Percentiles rank a stretch among this genome's conserved stretches.
Evolutionary conservation across 768 basidiomycete species (phyloP).

Genomic region (Daedaleopsis sinensis): DNA sequence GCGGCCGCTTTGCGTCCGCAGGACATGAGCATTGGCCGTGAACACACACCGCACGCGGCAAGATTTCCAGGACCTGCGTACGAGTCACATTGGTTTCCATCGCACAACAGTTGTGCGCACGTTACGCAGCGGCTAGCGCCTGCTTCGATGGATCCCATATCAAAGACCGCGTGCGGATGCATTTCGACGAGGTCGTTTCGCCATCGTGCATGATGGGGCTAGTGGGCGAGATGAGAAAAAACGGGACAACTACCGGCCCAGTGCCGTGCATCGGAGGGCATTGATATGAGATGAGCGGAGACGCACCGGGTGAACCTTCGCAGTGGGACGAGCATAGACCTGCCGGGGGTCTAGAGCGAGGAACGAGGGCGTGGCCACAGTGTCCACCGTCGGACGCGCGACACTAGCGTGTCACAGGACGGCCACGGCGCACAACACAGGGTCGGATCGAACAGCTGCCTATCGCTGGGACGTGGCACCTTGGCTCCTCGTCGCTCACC

Average conservation of each 20-base stretch:
- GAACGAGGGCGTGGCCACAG: neutral
- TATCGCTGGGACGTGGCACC: neutral
- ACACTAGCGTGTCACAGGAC: constrained; percentile 7
- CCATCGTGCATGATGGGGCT: neutral
- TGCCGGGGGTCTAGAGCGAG: neutral
- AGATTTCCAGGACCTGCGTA: neutral
- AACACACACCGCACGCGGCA: neutral
- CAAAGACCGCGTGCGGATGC: neutral
- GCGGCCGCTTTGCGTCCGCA: constrained; percentile 17
- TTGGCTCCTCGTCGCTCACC: neutral
- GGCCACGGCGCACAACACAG: neutral
- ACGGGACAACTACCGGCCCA: constrained; percentile 6
- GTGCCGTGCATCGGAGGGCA: constrained; percentile 1
- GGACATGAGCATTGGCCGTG: neutral
- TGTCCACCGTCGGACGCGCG: neutral
- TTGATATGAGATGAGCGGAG: constrained; percentile 6
- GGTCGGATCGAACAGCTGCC: constrained; percentile 1
- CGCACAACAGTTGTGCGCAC: neutral
- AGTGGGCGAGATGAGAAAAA: neutral
- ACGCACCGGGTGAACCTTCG: constrained; percentile 11
- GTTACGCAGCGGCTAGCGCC: neutral
- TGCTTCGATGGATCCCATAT: neutral
- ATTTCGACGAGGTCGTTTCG: neutral
- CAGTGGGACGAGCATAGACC: neutral
- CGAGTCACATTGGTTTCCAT: neutral